A percentile compares a stretch with the other conserved stretches of the same genome.
Conservation (phyloP, 163 green algal species). For the Dunaliella salina region DNA sequence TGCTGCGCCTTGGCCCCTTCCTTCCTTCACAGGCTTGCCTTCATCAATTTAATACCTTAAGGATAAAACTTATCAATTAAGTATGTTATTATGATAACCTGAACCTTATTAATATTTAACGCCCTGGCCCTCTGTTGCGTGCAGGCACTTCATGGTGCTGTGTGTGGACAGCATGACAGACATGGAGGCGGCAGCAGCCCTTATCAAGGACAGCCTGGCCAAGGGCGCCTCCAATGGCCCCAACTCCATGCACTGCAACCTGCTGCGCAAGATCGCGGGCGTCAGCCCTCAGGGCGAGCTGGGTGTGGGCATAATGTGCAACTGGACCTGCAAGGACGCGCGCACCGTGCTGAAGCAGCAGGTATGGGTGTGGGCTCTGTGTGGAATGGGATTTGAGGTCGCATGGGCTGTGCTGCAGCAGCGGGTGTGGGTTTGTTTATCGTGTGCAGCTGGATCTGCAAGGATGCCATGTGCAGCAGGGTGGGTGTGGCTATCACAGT, state of each 20-base stretch:
- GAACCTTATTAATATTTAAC: too few species aligned
- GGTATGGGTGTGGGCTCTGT: too few species aligned
- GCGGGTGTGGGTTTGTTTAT: too few species aligned
- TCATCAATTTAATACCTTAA: too few species aligned
- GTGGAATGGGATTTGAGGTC: too few species aligned
- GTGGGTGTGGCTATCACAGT: conserved; percentile 23
- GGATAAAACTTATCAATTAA: too few species aligned
- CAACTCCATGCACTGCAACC: neutral
- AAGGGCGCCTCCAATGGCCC: neutral
- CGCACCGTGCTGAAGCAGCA: conserved; percentile 16
- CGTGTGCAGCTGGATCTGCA: too few species aligned
- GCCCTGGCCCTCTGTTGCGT: neutral
- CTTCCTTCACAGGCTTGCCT: too few species aligned
- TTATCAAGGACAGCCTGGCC: neutral
- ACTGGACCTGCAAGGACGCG: conserved; percentile 18
- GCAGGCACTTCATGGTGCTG: conserved; percentile 14
- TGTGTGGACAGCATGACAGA: conserved; percentile 2
- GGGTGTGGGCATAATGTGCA: conserved; percentile 25
- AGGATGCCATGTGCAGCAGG: too few species aligned
- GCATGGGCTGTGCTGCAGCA: too few species aligned
- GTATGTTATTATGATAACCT: too few species aligned
- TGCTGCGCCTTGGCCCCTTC: too few species aligned
- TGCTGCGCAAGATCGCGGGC: neutral
- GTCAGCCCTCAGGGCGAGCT: conserved; percentile 5
- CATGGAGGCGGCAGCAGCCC: neutral